Conservation (phyloP, 129 eudicot species). For the Chrysanthemum seticuspe region DNA sequence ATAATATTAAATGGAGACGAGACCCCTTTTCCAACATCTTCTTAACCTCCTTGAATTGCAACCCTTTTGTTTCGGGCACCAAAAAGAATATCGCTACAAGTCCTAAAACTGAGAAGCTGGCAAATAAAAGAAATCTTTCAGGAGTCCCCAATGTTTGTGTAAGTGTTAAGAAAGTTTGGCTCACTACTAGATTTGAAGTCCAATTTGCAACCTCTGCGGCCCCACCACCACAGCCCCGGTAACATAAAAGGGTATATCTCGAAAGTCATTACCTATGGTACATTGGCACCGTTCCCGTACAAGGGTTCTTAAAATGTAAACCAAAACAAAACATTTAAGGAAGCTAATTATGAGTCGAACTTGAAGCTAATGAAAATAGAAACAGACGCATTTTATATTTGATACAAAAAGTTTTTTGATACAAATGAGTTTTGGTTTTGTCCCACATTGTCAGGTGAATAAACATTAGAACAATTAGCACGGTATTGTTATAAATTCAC, state of each 20-base stretch:
- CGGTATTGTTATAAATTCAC: too few species aligned
- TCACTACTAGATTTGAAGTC: slow-evolving; percentile 43
- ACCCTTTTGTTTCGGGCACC: slow-evolving; percentile 63
- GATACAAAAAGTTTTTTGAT: too few species aligned
- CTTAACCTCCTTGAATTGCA: slow-evolving; percentile 63
- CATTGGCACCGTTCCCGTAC: slow-evolving; percentile 42
- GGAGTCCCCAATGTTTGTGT: slow-evolving; percentile 36
- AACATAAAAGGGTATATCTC: slow-evolving; percentile 52
- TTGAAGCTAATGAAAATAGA: neutral
- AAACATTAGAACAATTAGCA: too few species aligned
- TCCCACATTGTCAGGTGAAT: too few species aligned
- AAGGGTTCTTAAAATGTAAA: neutral
- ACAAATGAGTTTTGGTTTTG: too few species aligned
- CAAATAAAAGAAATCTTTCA: slow-evolving; percentile 56
- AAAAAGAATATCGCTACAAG: slow-evolving; percentile 44
- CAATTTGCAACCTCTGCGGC: slow-evolving; percentile 63
- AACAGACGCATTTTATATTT: too few species aligned
- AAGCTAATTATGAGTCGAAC: neutral
- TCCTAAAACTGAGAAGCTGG: slow-evolving; percentile 45
- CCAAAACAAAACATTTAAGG: too few species aligned
- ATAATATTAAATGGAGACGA: slow-evolving; percentile 33
- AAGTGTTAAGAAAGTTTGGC: too few species aligned
- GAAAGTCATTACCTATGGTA: slow-evolving; percentile 67
- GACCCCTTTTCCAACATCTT: too few species aligned
- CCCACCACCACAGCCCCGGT: slow-evolving; percentile 63